Conservation (phyloP, 768 basidiomycete species). For the Suillus spraguei region DNA sequence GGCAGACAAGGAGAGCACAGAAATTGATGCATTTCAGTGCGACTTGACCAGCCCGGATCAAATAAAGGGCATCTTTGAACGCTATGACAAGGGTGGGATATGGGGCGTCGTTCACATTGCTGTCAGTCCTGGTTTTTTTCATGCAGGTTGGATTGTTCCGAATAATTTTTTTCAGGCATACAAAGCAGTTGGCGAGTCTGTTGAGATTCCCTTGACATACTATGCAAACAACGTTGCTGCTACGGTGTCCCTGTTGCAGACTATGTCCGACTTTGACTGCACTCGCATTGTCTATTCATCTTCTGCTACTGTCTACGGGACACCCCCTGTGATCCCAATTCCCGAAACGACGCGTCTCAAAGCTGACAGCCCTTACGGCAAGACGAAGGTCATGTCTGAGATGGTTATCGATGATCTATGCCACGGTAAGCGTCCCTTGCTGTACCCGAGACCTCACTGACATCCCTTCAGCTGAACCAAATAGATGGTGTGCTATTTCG, state of each 20-base stretch:
- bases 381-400: conserved; percentile 96
- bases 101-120: conserved; percentile 98
- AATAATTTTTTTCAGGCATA: conserved; percentile 61
- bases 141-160: background rate
- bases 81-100: conserved; percentile 86
- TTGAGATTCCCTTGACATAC: conserved; percentile 90
- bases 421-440: conserved; percentile 50
- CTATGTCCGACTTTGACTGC: conserved; percentile 85
- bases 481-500: conserved; percentile 79
- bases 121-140: conserved; percentile 46
- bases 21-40: conserved; percentile 67
- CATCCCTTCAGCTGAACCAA: conserved; percentile 55
- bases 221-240: conserved; percentile 94
- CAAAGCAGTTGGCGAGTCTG: conserved; percentile 98
- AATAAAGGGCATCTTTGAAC: conserved; percentile 77
- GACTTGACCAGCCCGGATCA: conserved; percentile 78
- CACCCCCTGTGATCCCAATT: conserved; percentile 89
- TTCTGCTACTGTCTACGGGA: conserved; percentile 97
- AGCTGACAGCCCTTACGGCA: conserved; percentile 93
- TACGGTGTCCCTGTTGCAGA: conserved; percentile 82
- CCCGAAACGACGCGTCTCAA: conserved; percentile 87
- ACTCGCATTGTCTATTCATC: conserved; percentile 94
- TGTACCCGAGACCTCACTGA: conserved; percentile 15
- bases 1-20: conserved; percentile 68
- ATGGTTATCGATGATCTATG: conserved; percentile 88